Conservation (phyloP, 306 rosid genomes). For the Cucurbita moschata region DNA sequence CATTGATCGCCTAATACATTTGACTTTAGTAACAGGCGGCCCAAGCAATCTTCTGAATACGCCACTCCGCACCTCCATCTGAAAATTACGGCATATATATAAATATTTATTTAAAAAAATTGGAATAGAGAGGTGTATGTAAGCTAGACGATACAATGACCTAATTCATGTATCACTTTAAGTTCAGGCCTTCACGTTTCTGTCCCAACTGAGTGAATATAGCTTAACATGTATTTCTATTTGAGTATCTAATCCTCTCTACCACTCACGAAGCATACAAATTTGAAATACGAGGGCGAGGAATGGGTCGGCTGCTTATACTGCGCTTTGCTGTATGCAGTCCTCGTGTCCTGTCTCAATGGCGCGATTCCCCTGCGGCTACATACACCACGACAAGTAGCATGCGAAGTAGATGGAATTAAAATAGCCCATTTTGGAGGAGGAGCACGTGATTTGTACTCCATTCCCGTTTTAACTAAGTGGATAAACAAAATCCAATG, state of each 20-base stretch:
- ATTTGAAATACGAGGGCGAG: background rate
- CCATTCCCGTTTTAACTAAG: background rate
- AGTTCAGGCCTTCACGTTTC: background rate
- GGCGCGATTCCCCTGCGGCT: conserved; percentile 4
- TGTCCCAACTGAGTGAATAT: too few species aligned
- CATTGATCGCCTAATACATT: background rate
- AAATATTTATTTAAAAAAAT: too few species aligned
- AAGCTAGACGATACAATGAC: background rate
- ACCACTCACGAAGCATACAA: too few species aligned
- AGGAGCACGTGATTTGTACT: background rate
- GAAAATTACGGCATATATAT: background rate
- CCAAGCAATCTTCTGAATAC: background rate
- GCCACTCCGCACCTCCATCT: background rate
- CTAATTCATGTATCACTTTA: background rate
- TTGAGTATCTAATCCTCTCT: too few species aligned
- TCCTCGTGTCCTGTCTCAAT: conserved; percentile 30
- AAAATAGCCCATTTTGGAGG: too few species aligned
- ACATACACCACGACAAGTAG: conserved; percentile 10
- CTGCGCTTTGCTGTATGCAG: conserved; percentile 57
- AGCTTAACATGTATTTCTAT: too few species aligned
- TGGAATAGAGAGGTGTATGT: too few species aligned
- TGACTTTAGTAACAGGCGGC: background rate
- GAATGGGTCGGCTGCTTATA: conserved; percentile 38
- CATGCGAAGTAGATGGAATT: conserved; percentile 30
- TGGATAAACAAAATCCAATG: background rate